These are phyloP conservation scores for Hygrophorus russula DNA, from an alignment of 768 basidiomycete genomes.

Conservation along the genomic window DNA sequence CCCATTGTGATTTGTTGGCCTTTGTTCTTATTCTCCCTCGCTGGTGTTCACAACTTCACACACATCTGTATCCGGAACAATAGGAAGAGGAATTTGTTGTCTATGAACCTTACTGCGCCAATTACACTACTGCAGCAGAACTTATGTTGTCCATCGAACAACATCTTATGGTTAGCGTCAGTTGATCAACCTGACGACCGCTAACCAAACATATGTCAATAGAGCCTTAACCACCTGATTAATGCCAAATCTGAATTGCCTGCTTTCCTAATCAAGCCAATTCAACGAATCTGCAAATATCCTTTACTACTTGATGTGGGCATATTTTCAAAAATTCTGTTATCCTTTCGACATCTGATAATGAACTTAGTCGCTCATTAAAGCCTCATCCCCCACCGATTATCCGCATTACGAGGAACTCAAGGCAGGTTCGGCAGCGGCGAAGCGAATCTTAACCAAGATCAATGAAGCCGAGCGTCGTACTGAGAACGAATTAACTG, in stretches of 20 bases:
- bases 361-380: conserved; percentile 53
- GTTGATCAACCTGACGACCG: conserved; percentile 6
- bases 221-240: conserved; percentile 78
- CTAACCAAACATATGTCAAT: conserved; percentile 31
- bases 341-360: conserved; percentile 7
- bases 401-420: conserved; percentile 75
- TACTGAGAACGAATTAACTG: conserved; percentile 84
- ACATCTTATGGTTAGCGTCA: conserved; percentile 59
- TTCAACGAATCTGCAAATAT: conserved; percentile 98
- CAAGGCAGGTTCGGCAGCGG: conserved; percentile 71
- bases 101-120: conserved; percentile 96
- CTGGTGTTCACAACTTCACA: conserved; percentile 18
- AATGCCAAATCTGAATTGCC: conserved; percentile 88
- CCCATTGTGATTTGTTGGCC: conserved; percentile 25
- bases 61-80: conserved; percentile 27
- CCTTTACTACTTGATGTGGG: conserved; percentile 85
- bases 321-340: conserved; percentile 11
- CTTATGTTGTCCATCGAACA: conserved; percentile 81
- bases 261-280: conserved; percentile 96
- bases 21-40: conserved; percentile 14
- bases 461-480: conserved; percentile 94
- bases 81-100: conserved; percentile 94
- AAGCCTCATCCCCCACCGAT: conserved; percentile 48
- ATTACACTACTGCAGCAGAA: conserved; percentile 81
- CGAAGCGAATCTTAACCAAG: conserved; percentile 87